These are phyloP conservation scores for Clavulina sp. DNA, from an alignment of 768 basidiomycete species.

Conservation along the genomic window DNA sequence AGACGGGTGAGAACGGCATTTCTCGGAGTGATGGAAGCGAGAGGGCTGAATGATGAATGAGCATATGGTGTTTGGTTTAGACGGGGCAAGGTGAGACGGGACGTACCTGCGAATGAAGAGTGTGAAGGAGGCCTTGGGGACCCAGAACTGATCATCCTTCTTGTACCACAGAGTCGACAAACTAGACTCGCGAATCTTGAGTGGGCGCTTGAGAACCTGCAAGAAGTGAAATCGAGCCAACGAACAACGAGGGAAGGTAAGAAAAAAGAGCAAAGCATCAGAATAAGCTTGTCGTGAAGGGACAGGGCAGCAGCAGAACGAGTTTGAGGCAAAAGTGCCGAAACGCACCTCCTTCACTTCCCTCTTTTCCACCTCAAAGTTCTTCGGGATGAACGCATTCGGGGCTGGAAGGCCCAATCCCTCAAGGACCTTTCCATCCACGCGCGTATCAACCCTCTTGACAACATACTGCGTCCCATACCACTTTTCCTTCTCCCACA, in stretches of 20 bases:
- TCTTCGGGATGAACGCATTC: slow-evolving; percentile 81
- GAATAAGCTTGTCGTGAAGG: background rate
- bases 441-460: slow-evolving; percentile 28
- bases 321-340: too few relatives aligned
- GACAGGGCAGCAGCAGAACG: background rate
- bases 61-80: background rate
- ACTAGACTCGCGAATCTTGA: slow-evolving; percentile 53
- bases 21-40: slow-evolving; percentile 33
- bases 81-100: too few relatives aligned
- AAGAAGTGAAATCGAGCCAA: too few relatives aligned
- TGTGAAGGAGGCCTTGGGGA: slow-evolving; percentile 68
- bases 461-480: slow-evolving; percentile 81
- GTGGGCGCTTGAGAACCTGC: slow-evolving; percentile 46
- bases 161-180: slow-evolving; percentile 82
- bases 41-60: slow-evolving; percentile 16
- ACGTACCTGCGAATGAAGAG: slow-evolving; percentile 59
- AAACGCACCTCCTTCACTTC: slow-evolving; percentile 40
- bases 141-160: slow-evolving; percentile 93
- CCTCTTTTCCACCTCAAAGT: slow-evolving; percentile 67
- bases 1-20: slow-evolving; percentile 64
- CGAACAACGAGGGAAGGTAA: too few relatives aligned
- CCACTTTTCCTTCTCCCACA: slow-evolving; percentile 72
- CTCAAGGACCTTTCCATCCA: slow-evolving; percentile 49
- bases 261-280: too few relatives aligned
- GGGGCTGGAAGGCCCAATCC: slow-evolving; percentile 57